Percentiles rank a stretch among this genome's conserved stretches.
phyloP scores from a whole-genome alignment of 164 flowering plant species.

The Berberis thunbergii region DNA sequence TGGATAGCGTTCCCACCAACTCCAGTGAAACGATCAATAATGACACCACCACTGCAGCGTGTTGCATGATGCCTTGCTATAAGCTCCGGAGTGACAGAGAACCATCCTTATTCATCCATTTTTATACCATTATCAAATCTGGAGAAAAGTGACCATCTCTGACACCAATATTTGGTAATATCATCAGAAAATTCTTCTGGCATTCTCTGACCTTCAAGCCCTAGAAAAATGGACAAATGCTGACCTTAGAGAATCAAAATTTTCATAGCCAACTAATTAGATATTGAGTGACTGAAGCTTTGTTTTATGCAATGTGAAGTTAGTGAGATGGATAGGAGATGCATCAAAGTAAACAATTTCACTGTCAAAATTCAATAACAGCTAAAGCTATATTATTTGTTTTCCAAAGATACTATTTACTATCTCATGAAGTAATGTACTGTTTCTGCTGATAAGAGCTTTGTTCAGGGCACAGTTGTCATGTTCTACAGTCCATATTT shows the following conservation, averaged over 20 bases:
- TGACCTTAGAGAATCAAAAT: neutral
- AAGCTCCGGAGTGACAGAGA: conserved; percentile 89
- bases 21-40: conserved; percentile 82
- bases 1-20: conserved; percentile 98
- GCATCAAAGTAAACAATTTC: neutral
- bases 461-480: too few relatives aligned
- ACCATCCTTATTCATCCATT: conserved; percentile 98
- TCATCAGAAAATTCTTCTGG: conserved; percentile 26
- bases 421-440: neutral
- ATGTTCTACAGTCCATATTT: too few relatives aligned
- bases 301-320: neutral
- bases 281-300: neutral
- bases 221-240: conserved; percentile 4
- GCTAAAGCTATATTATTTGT: neutral
- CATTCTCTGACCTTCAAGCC: conserved; percentile 16
- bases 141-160: conserved; percentile 64
- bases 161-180: conserved; percentile 72
- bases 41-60: conserved; percentile 55
- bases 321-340: neutral
- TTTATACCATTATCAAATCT: conserved; percentile 77
- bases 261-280: neutral
- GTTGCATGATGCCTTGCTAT: conserved; percentile 78
- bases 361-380: neutral
- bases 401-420: neutral
- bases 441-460: too few relatives aligned